These are phyloP conservation scores for Xylaria bambusicola DNA, from an alignment of 495 filamentous ascomycete genomes.

Conservation along the genomic window DNA sequence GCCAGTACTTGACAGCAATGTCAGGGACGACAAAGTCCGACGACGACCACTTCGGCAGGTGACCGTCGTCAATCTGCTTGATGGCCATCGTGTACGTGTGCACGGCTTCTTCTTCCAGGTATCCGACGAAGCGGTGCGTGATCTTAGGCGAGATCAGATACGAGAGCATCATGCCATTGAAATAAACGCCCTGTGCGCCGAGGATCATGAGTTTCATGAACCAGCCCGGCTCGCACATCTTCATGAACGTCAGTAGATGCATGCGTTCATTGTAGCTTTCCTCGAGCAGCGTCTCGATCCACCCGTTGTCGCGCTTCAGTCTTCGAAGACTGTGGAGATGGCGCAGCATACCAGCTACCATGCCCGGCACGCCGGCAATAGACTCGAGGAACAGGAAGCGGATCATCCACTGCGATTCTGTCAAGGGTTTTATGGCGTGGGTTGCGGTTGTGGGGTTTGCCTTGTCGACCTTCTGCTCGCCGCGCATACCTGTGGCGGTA, in stretches of 20 bases:
- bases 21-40: slow-evolving; percentile 76
- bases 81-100: slow-evolving; percentile 91
- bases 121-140: slow-evolving; percentile 94
- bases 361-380: slow-evolving; percentile 92
- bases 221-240: slow-evolving; percentile 80
- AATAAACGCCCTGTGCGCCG: slow-evolving; percentile 82
- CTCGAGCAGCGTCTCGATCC: slow-evolving; percentile 95
- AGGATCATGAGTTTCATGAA: slow-evolving; percentile 90
- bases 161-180: slow-evolving; percentile 87
- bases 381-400: slow-evolving; percentile 92
- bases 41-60: slow-evolving; percentile 74
- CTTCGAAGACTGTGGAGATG: slow-evolving; percentile 81
- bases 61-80: slow-evolving; percentile 78
- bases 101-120: slow-evolving; percentile 95
- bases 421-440: slow-evolving; percentile 45
- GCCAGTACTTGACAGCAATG: slow-evolving; percentile 87
- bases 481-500: slow-evolving; percentile 46
- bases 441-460: slow-evolving; percentile 47
- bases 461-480: slow-evolving; percentile 48
- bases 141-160: slow-evolving; percentile 89
- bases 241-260: slow-evolving; percentile 93
- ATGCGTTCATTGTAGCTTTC: slow-evolving; percentile 96
- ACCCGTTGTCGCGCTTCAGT: slow-evolving; percentile 92
- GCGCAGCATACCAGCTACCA: slow-evolving; percentile 93
- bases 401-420: slow-evolving; percentile 59